Base-by-base conservation (phyloP, 2,329 filamentous ascomycete species). In the Lecanicillium sp. region DNA sequence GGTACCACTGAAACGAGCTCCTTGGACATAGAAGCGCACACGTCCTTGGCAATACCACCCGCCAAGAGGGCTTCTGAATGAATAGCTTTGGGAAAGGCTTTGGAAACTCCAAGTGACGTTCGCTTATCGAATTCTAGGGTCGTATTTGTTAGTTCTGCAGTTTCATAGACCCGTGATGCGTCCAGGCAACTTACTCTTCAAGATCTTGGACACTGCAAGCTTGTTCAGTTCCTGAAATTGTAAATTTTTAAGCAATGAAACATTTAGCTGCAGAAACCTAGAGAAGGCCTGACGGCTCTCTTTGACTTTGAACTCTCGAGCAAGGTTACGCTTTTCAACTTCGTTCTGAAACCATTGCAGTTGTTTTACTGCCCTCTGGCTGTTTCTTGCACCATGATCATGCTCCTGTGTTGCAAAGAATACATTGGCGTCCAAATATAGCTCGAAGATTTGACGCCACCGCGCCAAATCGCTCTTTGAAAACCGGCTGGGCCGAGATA, bases 161-260 rank as follows among this genome's bases (percentile, higher is more conserved):
- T 14, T 11, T 9, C 15, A 14, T 11, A 29, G 8, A 27, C 14
- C n/a, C n/a, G n/a, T 15, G 17, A 2, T 14, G 14, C 32, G 4
- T 8, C 8, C 15, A 35, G 12, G 9, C 17, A 23, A 64, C 77
- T 53, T 62, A 86, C 84, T 95, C 64, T 95, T 95, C 45, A 95
- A 67, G 44, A 95, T 95, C 64, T 95, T 95, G 27, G 71, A 72
- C 58, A 93, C 80, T 1, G 89, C 89, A 24, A 77, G 77, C 54
- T 80, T 79, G 58, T 95, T 94, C 54, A 94, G 82, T 60, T 93
- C 88, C 58, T 90, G 87, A 56, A 94, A 95, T 51, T 84, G 83
- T 54, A 95, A 73, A 44, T 86, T 85, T 52, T 83, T 83, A n/a
- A 94, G 72, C n/a, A 95, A 74, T 44, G 79, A 76, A 20, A 79